Evolutionary conservation across 495 filamentous ascomycete species (phyloP), one percentile per base, ranked within the genome.

Genomic region (Aspergillus homomorphus): DNA sequence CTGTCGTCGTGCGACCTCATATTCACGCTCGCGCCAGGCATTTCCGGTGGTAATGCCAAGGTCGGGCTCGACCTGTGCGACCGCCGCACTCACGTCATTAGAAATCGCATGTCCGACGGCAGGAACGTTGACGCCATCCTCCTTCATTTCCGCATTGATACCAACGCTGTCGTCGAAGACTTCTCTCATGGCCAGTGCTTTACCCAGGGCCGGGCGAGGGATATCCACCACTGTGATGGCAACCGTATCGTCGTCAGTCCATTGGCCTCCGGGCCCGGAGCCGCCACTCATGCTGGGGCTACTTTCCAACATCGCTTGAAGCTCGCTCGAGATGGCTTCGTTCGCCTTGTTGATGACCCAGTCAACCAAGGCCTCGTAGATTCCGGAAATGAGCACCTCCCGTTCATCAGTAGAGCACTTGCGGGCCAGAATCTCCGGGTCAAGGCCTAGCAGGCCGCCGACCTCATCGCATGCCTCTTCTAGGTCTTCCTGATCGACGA

Each of bases 101-200:
- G 91, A 59, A 28, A 98, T 86, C 0, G 94, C 95, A 53, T 85
- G 86, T 8, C 88, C 89, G 4, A 84, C 83, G 0, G 85, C 48
- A 1, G 77, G 77, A 18, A 93, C 80, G 26, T 87, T 78, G 22
- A 98, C 83, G 16, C 95, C 95, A 63, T 98, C 94, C 58, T 91
- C 85, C 68, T 91, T 94, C 93, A 98, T 98, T 71, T 98, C 94
- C 1, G 86, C 83, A 62, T 98, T 96, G 72, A 98, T 96, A 50
- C 94, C 94, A n/a, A 87, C 73, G 26, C 72, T 82, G 62, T 97
- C 94, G 64, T 98, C 92, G 66, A 98, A 98, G 30, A 98, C 84
- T 3, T 89, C 89, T 50, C 90, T 86, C 74, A 98, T 84, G 5
- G 89, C 84, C 12, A 92, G 73, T 2, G 95, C 94, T 68, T 91